phyloP scores from a whole-genome alignment of 169 alveolate genomes.

The Cryptosporidium andersoni region DNA sequence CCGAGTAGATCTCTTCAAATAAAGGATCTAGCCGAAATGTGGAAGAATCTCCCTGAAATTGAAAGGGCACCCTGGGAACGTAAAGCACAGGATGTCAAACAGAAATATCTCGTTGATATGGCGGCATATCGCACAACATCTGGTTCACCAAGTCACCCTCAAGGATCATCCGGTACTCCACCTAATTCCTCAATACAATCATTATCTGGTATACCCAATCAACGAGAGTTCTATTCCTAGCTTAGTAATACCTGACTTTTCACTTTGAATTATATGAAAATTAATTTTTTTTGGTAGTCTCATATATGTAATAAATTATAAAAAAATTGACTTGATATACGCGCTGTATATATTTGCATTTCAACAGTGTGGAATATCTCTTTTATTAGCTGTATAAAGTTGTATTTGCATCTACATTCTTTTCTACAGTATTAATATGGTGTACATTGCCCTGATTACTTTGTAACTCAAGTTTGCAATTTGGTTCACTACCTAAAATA shows the following conservation, averaged over 20 bases:
- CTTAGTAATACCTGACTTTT: background rate
- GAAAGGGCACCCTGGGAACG: constrained; percentile 68
- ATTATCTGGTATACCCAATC: constrained; percentile 59
- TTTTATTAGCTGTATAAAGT: too few species aligned
- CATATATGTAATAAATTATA: background rate
- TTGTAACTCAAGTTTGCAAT: too few species aligned
- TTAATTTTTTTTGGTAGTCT: background rate
- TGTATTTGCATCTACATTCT: too few species aligned
- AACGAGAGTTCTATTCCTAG: constrained; percentile 54
- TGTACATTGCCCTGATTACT: too few species aligned
- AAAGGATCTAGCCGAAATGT: constrained; percentile 67
- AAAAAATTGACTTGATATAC: background rate
- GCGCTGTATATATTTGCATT: background rate
- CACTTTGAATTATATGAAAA: background rate
- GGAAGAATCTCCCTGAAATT: constrained; percentile 64
- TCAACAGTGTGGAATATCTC: too few species aligned
- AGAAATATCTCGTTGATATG: constrained; percentile 65
- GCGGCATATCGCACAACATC: constrained; percentile 61
- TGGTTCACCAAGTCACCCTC: constrained; percentile 62
- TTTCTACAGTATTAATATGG: too few species aligned
- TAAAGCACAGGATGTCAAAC: constrained; percentile 63
- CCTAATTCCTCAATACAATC: constrained; percentile 35
- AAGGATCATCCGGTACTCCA: constrained; percentile 34
- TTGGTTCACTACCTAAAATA: background rate
- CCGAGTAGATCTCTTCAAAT: constrained; percentile 65